These are phyloP conservation scores for Pyrenophora seminiperda DNA, from an alignment of 2,329 filamentous ascomycete species.

Conservation along the genomic window DNA sequence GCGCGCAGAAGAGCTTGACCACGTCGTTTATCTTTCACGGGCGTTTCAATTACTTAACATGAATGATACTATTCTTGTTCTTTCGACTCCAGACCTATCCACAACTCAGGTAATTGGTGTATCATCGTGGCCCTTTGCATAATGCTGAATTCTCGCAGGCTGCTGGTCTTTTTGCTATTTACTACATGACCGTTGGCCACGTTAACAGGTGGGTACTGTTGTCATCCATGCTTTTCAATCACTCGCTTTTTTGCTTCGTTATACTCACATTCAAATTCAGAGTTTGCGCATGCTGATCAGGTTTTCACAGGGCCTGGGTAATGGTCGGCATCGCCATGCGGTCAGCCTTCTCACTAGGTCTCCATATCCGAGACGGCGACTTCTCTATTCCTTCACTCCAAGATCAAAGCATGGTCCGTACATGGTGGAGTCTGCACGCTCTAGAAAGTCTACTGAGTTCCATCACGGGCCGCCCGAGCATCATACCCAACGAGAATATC, in stretches of 20 bases:
- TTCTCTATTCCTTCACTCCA: slow-evolving; percentile 15
- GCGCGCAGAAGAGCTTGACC: slow-evolving; percentile 28
- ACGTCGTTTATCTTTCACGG: slow-evolving; percentile 41
- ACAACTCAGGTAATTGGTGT: slow-evolving; percentile 11
- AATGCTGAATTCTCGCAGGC: slow-evolving; percentile 6
- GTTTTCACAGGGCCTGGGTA: slow-evolving; percentile 37
- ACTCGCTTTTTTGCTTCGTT: no score
- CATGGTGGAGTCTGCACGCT: slow-evolving; percentile 47
- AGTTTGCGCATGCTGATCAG: slow-evolving; percentile 12
- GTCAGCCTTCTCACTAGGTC: slow-evolving; percentile 38
- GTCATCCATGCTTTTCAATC: not conserved
- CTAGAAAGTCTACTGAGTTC: slow-evolving; percentile 42
- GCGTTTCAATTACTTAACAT: slow-evolving; percentile 17
- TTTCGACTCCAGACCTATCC: slow-evolving; percentile 27
- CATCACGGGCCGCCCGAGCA: slow-evolving; percentile 45
- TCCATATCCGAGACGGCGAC: slow-evolving; percentile 41
- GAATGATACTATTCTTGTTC: slow-evolving; percentile 29
- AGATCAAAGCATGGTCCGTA: slow-evolving; percentile 38
- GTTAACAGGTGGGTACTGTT: slow-evolving; percentile 26
- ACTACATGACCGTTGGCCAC: slow-evolving; percentile 45
- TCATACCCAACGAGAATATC: slow-evolving; percentile 34
- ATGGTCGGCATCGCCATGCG: slow-evolving; percentile 40
- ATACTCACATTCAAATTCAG: not conserved
- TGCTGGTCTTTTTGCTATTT: slow-evolving; percentile 42
- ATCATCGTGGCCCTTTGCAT: slow-evolving; percentile 15